phyloP scores from a whole-genome alignment of 768 basidiomycete species.

The Tricholoma furcatifolium region DNA sequence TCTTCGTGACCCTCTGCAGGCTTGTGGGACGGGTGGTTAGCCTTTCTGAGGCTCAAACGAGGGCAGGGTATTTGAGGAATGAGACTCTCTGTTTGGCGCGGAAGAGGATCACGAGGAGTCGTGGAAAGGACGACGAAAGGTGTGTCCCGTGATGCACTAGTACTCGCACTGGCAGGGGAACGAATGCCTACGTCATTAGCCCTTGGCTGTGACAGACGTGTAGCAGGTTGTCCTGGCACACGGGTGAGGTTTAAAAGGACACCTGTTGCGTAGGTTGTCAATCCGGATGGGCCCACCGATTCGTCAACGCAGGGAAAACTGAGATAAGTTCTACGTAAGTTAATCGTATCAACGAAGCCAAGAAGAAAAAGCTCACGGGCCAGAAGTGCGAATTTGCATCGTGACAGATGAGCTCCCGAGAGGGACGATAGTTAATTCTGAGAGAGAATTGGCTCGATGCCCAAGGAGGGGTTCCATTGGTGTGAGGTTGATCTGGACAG shows the following conservation, averaged over 20 bases:
- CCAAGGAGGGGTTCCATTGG: constrained; percentile 8
- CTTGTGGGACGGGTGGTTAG: background rate
- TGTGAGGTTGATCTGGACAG: constrained; percentile 2
- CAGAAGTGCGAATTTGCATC: constrained; percentile 10
- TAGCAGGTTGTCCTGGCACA: background rate
- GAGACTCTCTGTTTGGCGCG: background rate
- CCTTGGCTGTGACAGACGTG: background rate
- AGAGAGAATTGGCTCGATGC: constrained; percentile 1
- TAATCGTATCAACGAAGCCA: background rate
- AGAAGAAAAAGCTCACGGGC: background rate
- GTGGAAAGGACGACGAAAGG: no score
- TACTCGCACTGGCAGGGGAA: background rate
- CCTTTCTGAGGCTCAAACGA: background rate
- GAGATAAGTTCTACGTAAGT: no score
- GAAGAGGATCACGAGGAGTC: no score
- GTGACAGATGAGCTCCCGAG: constrained; percentile 7
- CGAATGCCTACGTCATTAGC: background rate
- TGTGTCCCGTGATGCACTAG: background rate
- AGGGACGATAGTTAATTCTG: constrained; percentile 5
- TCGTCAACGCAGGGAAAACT: no score
- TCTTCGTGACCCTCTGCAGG: no score
- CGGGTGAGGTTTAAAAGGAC: background rate
- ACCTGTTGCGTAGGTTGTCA: background rate
- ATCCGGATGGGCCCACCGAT: background rate
- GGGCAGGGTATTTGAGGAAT: background rate